Conservation (phyloP, 2,329 filamentous ascomycete genomes). For the Trichophaea hybrida region DNA sequence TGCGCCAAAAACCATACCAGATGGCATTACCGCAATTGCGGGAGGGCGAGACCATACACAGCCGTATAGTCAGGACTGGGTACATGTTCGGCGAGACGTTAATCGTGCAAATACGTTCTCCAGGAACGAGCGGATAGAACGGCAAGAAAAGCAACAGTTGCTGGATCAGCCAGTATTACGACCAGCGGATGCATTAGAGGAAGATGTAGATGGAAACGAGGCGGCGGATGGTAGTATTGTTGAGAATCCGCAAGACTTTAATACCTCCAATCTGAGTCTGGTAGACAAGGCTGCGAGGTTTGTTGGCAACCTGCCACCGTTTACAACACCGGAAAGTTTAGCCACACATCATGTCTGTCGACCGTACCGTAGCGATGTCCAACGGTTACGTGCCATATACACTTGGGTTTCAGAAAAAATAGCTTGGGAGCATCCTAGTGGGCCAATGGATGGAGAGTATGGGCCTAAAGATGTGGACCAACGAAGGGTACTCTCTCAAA, state of each 20-base stretch:
- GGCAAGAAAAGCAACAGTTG: conserved; percentile 84
- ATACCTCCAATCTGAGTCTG: conserved; percentile 60
- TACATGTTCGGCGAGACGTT: conserved; percentile 90
- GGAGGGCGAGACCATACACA: conserved; percentile 38
- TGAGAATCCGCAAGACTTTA: conserved; percentile 67
- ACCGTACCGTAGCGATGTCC: conserved; percentile 86
- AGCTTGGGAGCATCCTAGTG: conserved; percentile 64
- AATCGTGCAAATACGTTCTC: conserved; percentile 91
- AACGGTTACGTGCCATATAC: conserved; percentile 84
- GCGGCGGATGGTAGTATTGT: conserved; percentile 71
- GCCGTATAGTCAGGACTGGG: conserved; percentile 55
- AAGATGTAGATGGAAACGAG: conserved; percentile 78
- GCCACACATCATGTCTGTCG: conserved; percentile 87
- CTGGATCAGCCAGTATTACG: conserved; percentile 79
- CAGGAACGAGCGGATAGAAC: conserved; percentile 69
- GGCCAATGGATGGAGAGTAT: conserved; percentile 41
- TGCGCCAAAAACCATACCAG: conserved; percentile 28
- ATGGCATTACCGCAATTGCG: conserved; percentile 41
- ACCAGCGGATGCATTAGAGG: conserved; percentile 76
- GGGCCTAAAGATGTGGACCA: conserved; percentile 50
- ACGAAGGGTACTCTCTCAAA: conserved; percentile 66
- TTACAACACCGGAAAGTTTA: conserved; percentile 65
- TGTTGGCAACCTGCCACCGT: conserved; percentile 65
- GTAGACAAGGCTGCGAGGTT: conserved; percentile 96
- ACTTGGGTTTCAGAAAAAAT: conserved; percentile 96